Evolutionary conservation across 805 yeast species (phyloP).

Genomic region (Yamadazyma endophytica): DNA sequence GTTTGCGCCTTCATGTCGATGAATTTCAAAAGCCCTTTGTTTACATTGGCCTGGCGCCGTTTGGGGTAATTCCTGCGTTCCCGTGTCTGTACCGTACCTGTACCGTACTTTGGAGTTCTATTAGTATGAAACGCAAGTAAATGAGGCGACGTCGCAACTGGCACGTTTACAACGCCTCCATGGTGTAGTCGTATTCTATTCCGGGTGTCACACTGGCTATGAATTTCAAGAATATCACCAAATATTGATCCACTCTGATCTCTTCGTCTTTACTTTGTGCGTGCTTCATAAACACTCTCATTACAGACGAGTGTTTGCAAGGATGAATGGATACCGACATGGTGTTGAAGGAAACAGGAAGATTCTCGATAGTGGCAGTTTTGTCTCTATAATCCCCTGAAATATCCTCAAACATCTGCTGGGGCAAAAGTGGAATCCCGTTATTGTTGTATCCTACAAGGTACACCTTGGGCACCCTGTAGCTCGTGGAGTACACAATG

Average conservation of each 20-base stretch:
- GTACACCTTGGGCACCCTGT: slow-evolving; percentile 93
- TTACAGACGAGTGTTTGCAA: slow-evolving; percentile 90
- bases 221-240: slow-evolving; percentile 85
- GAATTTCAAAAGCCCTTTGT: too few species aligned
- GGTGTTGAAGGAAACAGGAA: slow-evolving; percentile 75
- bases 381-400: slow-evolving; percentile 88
- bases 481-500: slow-evolving; percentile 90
- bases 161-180: slow-evolving; percentile 69
- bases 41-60: too few species aligned
- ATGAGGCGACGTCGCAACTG: neutral
- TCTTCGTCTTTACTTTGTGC: slow-evolving; percentile 44
- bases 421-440: slow-evolving; percentile 83
- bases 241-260: slow-evolving; percentile 85
- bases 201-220: slow-evolving; percentile 98
- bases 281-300: slow-evolving; percentile 77
- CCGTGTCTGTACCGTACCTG: too few species aligned
- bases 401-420: slow-evolving; percentile 93
- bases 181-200: slow-evolving; percentile 96
- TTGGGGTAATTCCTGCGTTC: too few species aligned
- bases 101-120: too few species aligned
- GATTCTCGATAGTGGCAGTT: slow-evolving; percentile 91
- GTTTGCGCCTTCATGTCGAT: too few species aligned
- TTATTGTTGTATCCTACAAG: slow-evolving; percentile 79
- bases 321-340: slow-evolving; percentile 93
- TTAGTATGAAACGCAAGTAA: too few species aligned